Percentiles rank a stretch among this genome's conserved stretches.
Evolutionary conservation across 2,329 filamentous ascomycete genomes (phyloP).

Genomic region (Epichloe coenophiala): DNA sequence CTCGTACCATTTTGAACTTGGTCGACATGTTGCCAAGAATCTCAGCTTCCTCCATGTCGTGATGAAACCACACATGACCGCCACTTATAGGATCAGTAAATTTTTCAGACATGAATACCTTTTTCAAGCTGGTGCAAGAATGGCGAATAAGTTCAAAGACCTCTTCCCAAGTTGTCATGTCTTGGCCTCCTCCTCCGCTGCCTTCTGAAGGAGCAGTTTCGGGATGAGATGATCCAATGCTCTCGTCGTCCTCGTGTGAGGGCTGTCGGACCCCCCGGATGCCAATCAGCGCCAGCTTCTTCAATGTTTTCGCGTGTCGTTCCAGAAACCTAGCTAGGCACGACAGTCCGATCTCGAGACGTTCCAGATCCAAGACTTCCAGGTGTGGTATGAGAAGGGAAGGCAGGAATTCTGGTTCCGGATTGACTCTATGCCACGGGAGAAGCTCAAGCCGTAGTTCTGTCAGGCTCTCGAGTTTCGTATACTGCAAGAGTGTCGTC

Average conservation of each 20-base stretch:
- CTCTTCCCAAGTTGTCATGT: neutral
- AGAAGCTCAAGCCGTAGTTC: slow-evolving; percentile 10
- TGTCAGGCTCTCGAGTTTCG: neutral
- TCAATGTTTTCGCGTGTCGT: neutral
- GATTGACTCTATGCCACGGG: neutral
- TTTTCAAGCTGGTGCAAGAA: neutral
- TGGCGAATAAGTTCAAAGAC: neutral
- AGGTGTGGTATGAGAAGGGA: neutral
- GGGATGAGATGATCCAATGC: neutral
- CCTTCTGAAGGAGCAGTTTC: neutral
- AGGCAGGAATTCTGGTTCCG: neutral
- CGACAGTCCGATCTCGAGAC: neutral
- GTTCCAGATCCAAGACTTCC: neutral
- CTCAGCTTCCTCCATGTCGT: neutral
- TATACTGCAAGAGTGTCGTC: neutral
- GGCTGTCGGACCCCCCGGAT: neutral
- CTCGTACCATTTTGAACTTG: neutral
- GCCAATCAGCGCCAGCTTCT: neutral
- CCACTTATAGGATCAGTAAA: neutral
- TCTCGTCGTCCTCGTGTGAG: neutral
- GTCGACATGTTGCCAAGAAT: neutral
- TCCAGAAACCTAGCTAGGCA: neutral
- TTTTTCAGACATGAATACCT: neutral
- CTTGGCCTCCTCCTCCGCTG: neutral
- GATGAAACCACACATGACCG: neutral